These are phyloP conservation scores for Exsudoporus frostii DNA, from an alignment of 768 basidiomycete genomes.

Conservation along the genomic window DNA sequence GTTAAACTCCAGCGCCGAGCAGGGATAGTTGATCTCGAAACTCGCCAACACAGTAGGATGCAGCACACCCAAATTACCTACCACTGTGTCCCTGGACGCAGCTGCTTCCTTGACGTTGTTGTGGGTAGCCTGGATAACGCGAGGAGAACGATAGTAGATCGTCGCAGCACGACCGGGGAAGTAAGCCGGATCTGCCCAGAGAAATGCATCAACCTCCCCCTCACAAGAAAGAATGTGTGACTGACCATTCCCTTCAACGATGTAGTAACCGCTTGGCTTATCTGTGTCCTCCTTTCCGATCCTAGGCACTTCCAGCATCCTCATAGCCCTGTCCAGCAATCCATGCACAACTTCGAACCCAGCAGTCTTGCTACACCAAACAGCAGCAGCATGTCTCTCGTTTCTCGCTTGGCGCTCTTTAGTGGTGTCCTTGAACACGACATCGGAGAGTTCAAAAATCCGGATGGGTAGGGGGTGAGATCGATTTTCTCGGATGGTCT, in stretches of 20 bases:
- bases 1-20: slow-evolving; percentile 91
- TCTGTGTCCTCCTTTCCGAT: slow-evolving; percentile 56
- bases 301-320: slow-evolving; percentile 87
- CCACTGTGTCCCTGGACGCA: slow-evolving; percentile 55
- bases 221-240: slow-evolving; percentile 1
- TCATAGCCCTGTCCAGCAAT: slow-evolving; percentile 91
- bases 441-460: slow-evolving; percentile 91
- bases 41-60: slow-evolving; percentile 90
- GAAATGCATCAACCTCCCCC: slow-evolving; percentile 6
- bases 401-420: slow-evolving; percentile 86
- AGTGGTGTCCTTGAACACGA: slow-evolving; percentile 80
- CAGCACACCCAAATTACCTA: slow-evolving; percentile 90
- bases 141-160: slow-evolving; percentile 76
- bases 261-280: slow-evolving; percentile 81
- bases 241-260: slow-evolving; percentile 81
- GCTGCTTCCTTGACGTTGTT: slow-evolving; percentile 46
- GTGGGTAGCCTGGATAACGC: slow-evolving; percentile 28
- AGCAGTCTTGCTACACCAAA: slow-evolving; percentile 96
- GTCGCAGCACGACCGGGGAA: slow-evolving; percentile 94
- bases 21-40: slow-evolving; percentile 93
- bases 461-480: slow-evolving; percentile 89
- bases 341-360: slow-evolving; percentile 98
- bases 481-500: slow-evolving; percentile 95
- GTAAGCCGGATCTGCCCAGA: slow-evolving; percentile 74
- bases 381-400: slow-evolving; percentile 80